Conservation (phyloP, 768 basidiomycete species). For the Lactarius sp. region DNA sequence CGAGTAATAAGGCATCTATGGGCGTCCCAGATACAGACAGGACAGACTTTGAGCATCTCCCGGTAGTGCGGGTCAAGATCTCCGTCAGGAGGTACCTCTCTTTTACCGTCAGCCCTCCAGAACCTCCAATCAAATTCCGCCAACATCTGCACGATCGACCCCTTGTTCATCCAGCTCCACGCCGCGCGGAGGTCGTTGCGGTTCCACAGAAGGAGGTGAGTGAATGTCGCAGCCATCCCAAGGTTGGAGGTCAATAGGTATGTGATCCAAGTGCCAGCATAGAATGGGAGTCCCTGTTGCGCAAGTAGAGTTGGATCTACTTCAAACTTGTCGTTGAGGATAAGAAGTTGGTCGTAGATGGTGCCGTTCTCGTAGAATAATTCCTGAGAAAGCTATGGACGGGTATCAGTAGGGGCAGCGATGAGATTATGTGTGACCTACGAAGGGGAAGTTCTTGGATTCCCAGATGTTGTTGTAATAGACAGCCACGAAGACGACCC, state of each 20-base stretch:
- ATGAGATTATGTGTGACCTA: not conserved
- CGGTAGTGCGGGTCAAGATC: slow-evolving; percentile 46
- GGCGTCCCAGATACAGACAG: not conserved
- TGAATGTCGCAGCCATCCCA: slow-evolving; percentile 47
- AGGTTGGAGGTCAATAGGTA: slow-evolving; percentile 43
- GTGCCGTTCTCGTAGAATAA: slow-evolving; percentile 30
- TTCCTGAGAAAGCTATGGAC: slow-evolving; percentile 26
- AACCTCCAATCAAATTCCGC: slow-evolving; percentile 38
- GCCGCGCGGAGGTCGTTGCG: slow-evolving; percentile 39
- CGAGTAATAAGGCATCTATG: not conserved
- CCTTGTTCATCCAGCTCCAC: slow-evolving; percentile 44
- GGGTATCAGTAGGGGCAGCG: not conserved
- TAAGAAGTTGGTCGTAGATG: slow-evolving; percentile 28
- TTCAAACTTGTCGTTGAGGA: slow-evolving; percentile 38
- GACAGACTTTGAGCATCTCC: slow-evolving; percentile 47
- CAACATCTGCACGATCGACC: slow-evolving; percentile 34
- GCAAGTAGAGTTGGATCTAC: slow-evolving; percentile 41
- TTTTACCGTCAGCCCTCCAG: slow-evolving; percentile 37
- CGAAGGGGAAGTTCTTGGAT: slow-evolving; percentile 24
- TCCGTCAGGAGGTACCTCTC: slow-evolving; percentile 27
- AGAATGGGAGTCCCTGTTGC: slow-evolving; percentile 43
- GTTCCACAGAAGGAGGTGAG: slow-evolving; percentile 47
- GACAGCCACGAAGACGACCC: slow-evolving; percentile 29
- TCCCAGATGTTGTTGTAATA: slow-evolving; percentile 31
- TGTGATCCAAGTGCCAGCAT: slow-evolving; percentile 45